Base-by-base conservation (phyloP, 495 filamentous ascomycete genomes). In the Tuber calosporum region DNA sequence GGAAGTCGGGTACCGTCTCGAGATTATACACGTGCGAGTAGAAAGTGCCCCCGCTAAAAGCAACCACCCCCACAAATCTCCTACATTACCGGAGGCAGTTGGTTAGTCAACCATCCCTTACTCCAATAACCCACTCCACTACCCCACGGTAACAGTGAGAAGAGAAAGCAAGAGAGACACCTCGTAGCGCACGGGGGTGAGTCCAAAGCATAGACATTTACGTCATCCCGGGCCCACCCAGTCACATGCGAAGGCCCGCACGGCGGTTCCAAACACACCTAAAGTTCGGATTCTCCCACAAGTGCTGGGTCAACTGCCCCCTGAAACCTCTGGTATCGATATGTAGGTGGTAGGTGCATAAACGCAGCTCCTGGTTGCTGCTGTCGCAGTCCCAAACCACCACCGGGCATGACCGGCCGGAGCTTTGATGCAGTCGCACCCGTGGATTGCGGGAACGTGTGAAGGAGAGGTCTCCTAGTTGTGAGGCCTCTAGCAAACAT, bases 21-120 rank as follows among this genome's bases (percentile, higher is more conserved):
- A 91, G 83, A 78, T 96, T 90, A 79, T 84, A 86, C 67, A 91
- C 82, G 82, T n/a, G n/a, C n/a, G n/a, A n/a, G n/a, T 94, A 94
- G 80, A 94, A 88, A 38, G 70, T 68, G 20, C 66, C 73, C 39
- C 43, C 70, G 1, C 69, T 67, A 43, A 67, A 62, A 34, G 70
- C 38, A 11, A 67, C 19, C 39, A 69, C 45, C 42, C 66, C 67
- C 39, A 75, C 75, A 34, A 77, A 71, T 20, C 45, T 73, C 58
- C 74, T 76, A 69, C 53, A 34, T 62, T 34, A 30, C 53, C 53
- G n/a, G 26, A 30, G 53, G 26, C 26, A 30, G 30, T 62, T 30
- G 2, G 8, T 62, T 30, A 62, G 26, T 30, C 15, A 62, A 11
- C 11, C 26, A 62, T 17, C 53, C 20, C 45, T 22, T 48, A 8